Evolutionary conservation across 768 basidiomycete genomes (phyloP), one percentile per base, ranked within the genome.

Genomic region (Russula griseocarnosa): DNA sequence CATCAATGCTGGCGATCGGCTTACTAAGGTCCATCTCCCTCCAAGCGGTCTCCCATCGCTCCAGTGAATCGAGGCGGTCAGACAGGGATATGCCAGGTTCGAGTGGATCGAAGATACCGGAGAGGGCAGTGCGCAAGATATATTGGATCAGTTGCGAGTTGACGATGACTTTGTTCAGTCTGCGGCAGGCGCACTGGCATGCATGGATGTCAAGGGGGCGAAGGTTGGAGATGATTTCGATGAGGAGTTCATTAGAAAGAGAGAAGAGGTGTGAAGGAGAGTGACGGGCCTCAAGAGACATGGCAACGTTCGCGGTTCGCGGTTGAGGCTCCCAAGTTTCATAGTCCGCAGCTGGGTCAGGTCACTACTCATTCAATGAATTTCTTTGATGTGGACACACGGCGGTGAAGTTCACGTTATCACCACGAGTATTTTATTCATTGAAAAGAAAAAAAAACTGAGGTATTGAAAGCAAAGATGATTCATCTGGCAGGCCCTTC

Each of bases 191-290:
- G 2, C 14, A 32, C 8, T 40, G 18, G 24, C 49, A 63, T n/a
- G 56, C 26, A 22, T 22, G 14, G 40, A 58, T 63, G 32, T 58
- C 62, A 5, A 52, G 4, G 7, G 57, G 50, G 51, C 13, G n/a
- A 51, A 63, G 46, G 28, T 54, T 32, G 16, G 54, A 51, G 54
- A 52, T 42, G n/a, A 58, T 34, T 28, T 56, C 40, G 32, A 65
- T 49, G 59, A 60, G 49, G 32, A 57, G 64, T 28, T 56, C 63
- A n/a, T 65, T 61, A 13, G 59, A 61, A 9, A 65, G 64, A 6
- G 53, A 44, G 50, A 57, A 57, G 42, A 61, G 22, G 30, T 54
- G 44, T n/a, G 44, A 34, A 30, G 36, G 20, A 10, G 60, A 40
- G 32, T 32, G 32, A 32, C 32, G 32, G 32, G 32, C 32, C 32